Base-by-base conservation (phyloP, 176 grass and related monocot species). In the Carex parvula region DNA sequence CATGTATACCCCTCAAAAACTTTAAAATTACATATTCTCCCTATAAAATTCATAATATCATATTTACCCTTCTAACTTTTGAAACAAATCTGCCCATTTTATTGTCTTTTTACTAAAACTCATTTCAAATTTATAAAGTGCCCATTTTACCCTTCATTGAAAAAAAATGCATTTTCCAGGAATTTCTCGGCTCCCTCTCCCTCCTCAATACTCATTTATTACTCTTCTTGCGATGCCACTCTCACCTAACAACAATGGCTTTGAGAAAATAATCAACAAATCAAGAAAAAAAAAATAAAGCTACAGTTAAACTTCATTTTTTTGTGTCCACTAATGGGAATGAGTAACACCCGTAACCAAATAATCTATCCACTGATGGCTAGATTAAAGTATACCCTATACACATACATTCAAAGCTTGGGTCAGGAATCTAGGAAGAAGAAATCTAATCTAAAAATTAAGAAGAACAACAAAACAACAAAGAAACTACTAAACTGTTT, bases 101-200 rank as follows among this genome's bases (percentile, higher is more conserved):
- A 24, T 24, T 24, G 22, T 24, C 22, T 24, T 24, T 24, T 24
- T 24, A 24, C 22, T 24, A 24, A 24, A 24, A 24, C 22, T 24
- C 22, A 24, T 24, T 24, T 24, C 22, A 24, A 24, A 24, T 24
- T 24, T 24, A 24, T 24, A 24, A 24, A 24, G 22, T 24, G 22
- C 22, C 22, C 22, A 24, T 24, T 24, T 24, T 24, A 24, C 22
- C 22, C 22, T 24, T 24, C 22, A 24, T 24, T 24, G n/a, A 24
- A 24, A 24, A 24, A 24, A 24, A 24, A 24, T 24, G 22, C 95
- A 78, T 98, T 70, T 91, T 98, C 95, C 83, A 98, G 83, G 70
- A 98, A 94, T 64, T 90, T 98, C 90, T 76, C 87, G 84, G 95
- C 95, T 86, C 92, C 95, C 86, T 89, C 92, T 70, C 95, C 92